Percentiles rank a stretch among this genome's conserved stretches.
Evolutionary conservation across 1,139 yeast genomes (phyloP).

Genomic region (Scheffersomyces lignicola): DNA sequence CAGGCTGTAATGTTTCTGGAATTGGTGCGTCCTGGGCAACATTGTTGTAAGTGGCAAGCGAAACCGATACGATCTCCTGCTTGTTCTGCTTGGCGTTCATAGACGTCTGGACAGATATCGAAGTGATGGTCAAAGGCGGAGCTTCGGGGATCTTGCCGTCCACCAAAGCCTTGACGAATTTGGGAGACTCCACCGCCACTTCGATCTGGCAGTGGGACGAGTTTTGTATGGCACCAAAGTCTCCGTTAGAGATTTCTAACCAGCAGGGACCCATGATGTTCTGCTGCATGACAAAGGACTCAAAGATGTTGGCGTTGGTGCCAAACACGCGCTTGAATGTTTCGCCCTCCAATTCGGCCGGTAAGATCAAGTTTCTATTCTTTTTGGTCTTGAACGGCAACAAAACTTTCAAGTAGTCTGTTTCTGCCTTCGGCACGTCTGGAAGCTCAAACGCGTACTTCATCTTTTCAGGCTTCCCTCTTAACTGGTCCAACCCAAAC

Average conservation of each 20-base stretch:
- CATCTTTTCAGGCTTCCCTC: slow-evolving; percentile 68
- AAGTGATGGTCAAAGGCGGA: slow-evolving; percentile 60
- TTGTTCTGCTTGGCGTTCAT: slow-evolving; percentile 69
- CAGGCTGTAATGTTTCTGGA: slow-evolving; percentile 54
- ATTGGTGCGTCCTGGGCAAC: slow-evolving; percentile 75
- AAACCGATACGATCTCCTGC: slow-evolving; percentile 86
- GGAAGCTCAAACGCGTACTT: slow-evolving; percentile 89
- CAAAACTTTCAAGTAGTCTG: slow-evolving; percentile 78
- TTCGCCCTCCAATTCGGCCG: slow-evolving; percentile 68
- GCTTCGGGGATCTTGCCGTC: slow-evolving; percentile 56
- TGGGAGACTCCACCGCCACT: slow-evolving; percentile 56
- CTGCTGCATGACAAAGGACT: slow-evolving; percentile 78
- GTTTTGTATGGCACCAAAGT: slow-evolving; percentile 59
- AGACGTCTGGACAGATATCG: slow-evolving; percentile 77
- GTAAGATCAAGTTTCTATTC: slow-evolving; percentile 49
- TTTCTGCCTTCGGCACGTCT: slow-evolving; percentile 69
- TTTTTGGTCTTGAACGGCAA: slow-evolving; percentile 69
- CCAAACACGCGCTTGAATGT: slow-evolving; percentile 86
- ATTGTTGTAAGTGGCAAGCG: slow-evolving; percentile 65
- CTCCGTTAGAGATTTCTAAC: slow-evolving; percentile 70
- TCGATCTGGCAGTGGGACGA: slow-evolving; percentile 84
- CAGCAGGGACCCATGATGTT: slow-evolving; percentile 98
- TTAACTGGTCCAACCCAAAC: slow-evolving; percentile 60
- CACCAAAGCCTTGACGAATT: slow-evolving; percentile 48
- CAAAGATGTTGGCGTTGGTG: slow-evolving; percentile 70